Evolutionary conservation across 768 basidiomycete genomes (phyloP).

Genomic region (Auriscalpium microsporum): DNA sequence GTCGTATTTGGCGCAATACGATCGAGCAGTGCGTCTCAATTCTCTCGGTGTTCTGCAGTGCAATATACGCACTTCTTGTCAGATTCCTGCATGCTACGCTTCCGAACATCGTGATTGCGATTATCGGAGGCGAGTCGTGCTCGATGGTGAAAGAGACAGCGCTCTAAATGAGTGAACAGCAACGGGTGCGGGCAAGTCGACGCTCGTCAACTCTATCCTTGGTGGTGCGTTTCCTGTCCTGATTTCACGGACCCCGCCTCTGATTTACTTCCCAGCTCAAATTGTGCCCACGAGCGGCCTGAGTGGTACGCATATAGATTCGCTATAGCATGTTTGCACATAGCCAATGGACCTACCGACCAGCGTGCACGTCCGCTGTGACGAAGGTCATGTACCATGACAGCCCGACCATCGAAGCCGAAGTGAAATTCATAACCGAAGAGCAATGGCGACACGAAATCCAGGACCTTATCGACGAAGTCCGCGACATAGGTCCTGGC

Average conservation of each 20-base stretch:
- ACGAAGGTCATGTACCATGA: neutral
- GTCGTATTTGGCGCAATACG: neutral
- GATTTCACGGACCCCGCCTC: neutral
- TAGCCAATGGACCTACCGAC: neutral
- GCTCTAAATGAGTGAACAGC: neutral
- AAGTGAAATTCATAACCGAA: neutral
- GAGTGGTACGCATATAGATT: neutral
- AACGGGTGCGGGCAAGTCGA: neutral
- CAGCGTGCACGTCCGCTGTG: neutral
- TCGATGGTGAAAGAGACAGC: neutral
- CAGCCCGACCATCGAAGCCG: neutral
- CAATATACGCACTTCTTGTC: neutral
- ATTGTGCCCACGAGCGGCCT: neutral
- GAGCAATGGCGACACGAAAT: neutral
- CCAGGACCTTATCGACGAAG: neutral
- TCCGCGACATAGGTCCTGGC: too few species aligned
- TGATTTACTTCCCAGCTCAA: neutral
- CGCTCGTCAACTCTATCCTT: neutral
- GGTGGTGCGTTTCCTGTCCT: neutral
- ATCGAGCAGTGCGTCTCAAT: neutral
- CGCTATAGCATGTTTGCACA: neutral
- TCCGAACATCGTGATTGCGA: neutral
- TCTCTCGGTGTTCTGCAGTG: neutral
- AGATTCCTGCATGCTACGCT: neutral
- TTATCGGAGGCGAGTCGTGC: neutral